These are phyloP conservation scores for Iris macrosiphon DNA, from an alignment of 106 monocot species.

Conservation along the genomic window DNA sequence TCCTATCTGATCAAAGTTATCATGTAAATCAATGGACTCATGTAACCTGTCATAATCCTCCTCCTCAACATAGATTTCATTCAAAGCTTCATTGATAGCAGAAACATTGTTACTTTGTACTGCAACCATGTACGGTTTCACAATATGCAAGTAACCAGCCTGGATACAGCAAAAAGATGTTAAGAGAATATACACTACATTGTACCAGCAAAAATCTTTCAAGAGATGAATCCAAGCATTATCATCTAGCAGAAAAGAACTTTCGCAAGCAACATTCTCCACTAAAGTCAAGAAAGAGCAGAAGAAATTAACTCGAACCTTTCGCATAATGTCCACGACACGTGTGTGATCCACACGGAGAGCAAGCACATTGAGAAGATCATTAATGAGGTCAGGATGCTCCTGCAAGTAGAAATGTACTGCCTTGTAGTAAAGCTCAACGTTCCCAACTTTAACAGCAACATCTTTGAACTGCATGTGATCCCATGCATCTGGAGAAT, in stretches of 20 bases:
- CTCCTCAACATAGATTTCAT: slow-evolving; percentile 98
- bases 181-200: not conserved
- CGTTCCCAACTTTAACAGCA: slow-evolving; percentile 85
- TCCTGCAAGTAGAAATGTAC: slow-evolving; percentile 93
- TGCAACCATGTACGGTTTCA: slow-evolving; percentile 96
- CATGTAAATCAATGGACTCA: slow-evolving; percentile 94
- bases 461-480: slow-evolving; percentile 99
- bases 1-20: slow-evolving; percentile 93
- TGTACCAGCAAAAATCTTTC: too few species aligned
- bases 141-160: slow-evolving; percentile 83
- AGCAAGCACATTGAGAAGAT: slow-evolving; percentile 80
- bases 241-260: too few species aligned
- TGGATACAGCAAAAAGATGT: slow-evolving; percentile 18
- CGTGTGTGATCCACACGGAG: slow-evolving; percentile 87
- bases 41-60: slow-evolving; percentile 87
- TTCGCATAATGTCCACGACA: slow-evolving; percentile 87
- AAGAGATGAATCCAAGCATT: too few species aligned
- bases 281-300: slow-evolving; percentile 44
- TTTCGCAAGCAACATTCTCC: not conserved
- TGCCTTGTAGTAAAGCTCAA: slow-evolving; percentile 96
- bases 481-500: slow-evolving; percentile 98
- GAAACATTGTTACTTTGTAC: slow-evolving; percentile 93
- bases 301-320: slow-evolving; percentile 30
- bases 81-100: slow-evolving; percentile 96
- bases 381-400: slow-evolving; percentile 92